Evolutionary conservation across 2,329 filamentous ascomycete species (phyloP).

Genomic region (Venturia nashicola): DNA sequence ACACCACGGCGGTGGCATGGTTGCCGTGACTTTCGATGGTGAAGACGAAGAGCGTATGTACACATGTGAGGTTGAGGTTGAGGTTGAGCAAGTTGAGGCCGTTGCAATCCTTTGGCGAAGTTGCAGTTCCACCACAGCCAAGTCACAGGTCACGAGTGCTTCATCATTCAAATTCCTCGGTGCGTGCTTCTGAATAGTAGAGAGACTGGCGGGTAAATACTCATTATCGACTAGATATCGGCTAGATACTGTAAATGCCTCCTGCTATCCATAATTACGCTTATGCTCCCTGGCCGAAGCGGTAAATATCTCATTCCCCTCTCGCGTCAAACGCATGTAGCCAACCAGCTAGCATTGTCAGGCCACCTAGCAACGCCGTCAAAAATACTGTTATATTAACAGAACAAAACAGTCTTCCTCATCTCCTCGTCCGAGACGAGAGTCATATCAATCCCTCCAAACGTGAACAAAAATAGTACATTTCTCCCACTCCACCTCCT

Average conservation of each 20-base stretch:
- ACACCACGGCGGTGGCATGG: neutral
- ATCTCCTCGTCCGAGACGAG: neutral
- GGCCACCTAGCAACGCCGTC: neutral
- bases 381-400: neutral
- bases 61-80: neutral
- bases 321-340: neutral
- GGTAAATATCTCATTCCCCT: neutral
- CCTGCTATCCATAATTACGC: neutral
- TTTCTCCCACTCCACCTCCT: conserved; percentile 65
- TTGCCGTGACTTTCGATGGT: neutral
- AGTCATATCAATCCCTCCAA: conserved; percentile 30
- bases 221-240: neutral
- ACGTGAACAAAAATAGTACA: conserved; percentile 66
- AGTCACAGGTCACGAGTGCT: too few relatives aligned
- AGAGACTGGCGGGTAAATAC: neutral
- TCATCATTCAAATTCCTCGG: too few relatives aligned
- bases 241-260: neutral
- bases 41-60: neutral
- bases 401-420: neutral
- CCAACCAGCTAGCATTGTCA: neutral
- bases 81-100: neutral
- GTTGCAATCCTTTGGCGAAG: neutral
- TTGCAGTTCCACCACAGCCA: too few relatives aligned
- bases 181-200: too few relatives aligned
- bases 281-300: neutral